Conservation (phyloP, 2,329 filamentous ascomycete species). For the Gliomastix tumulicola region DNA sequence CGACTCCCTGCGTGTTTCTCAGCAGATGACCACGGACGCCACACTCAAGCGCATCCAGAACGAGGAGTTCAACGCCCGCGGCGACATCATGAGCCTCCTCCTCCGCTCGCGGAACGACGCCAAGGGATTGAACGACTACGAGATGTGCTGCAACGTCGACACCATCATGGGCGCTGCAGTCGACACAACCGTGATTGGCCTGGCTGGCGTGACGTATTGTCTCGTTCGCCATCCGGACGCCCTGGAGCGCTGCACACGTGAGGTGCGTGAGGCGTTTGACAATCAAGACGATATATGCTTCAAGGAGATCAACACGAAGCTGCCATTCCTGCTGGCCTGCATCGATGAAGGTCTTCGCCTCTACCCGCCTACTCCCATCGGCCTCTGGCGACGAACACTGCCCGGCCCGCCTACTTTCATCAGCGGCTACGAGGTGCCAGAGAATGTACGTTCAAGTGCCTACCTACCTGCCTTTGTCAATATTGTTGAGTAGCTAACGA, state of each 20-base stretch:
- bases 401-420: conserved; percentile 5
- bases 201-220: conserved; percentile 30
- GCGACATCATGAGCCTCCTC: conserved; percentile 1
- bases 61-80: conserved; percentile 2
- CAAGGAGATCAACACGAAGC: too few species aligned
- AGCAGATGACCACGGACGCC: too few species aligned
- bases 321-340: conserved; percentile 28
- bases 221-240: conserved; percentile 21
- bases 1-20: too few species aligned
- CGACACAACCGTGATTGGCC: conserved; percentile 29
- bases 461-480: not conserved
- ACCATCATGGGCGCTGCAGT: conserved; percentile 12
- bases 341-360: conserved; percentile 20
- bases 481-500: too few species aligned
- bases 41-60: conserved; percentile 2
- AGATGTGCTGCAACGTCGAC: not conserved
- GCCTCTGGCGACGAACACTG: conserved; percentile 7
- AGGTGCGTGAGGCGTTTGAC: conserved; percentile 20
- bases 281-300: conserved; percentile 16
- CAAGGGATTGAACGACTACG: not conserved
- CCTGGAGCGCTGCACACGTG: conserved; percentile 17
- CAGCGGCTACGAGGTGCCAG: too few species aligned
- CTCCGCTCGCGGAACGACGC: not conserved
- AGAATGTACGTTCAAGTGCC: not conserved
- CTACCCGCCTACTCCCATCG: conserved; percentile 6